Percentiles rank a stretch among this genome's conserved stretches.
phyloP scores from a whole-genome alignment of 2,329 filamentous ascomycete genomes.

The Rhexocercosporidium sp. region DNA sequence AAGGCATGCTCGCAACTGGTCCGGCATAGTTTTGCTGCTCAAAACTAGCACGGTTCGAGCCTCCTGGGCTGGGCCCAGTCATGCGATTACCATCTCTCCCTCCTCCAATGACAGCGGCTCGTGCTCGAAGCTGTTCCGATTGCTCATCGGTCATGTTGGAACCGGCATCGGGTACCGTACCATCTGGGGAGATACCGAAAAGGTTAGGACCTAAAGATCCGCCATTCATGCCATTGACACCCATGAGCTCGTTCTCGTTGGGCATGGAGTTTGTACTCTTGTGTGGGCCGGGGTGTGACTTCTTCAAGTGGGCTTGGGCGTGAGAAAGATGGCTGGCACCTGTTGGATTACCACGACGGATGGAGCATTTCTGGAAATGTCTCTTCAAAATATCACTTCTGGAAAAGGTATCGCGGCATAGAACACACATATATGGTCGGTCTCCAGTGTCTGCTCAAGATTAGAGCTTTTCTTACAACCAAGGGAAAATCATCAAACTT shows the following conservation, averaged over 20 bases:
- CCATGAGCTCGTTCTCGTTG: slow-evolving; percentile 66
- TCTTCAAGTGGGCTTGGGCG: slow-evolving; percentile 87
- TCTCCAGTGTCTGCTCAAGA: slow-evolving; percentile 82
- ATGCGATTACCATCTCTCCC: slow-evolving; percentile 64
- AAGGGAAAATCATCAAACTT: slow-evolving; percentile 55
- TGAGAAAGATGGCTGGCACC: slow-evolving; percentile 94
- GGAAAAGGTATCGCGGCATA: slow-evolving; percentile 97
- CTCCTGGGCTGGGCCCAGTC: slow-evolving; percentile 56
- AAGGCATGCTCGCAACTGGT: slow-evolving; percentile 64
- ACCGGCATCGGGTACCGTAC: slow-evolving; percentile 39
- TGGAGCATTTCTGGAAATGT: slow-evolving; percentile 99
- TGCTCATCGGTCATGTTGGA: slow-evolving; percentile 60
- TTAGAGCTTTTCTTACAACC: slow-evolving; percentile 30
- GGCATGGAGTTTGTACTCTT: slow-evolving; percentile 58
- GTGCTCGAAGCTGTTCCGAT: slow-evolving; percentile 62
- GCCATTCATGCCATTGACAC: slow-evolving; percentile 61
- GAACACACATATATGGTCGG: slow-evolving; percentile 95
- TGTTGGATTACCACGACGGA: slow-evolving; percentile 92
- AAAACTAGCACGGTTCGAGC: slow-evolving; percentile 50
- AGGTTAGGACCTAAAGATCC: slow-evolving; percentile 45
- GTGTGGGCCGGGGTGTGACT: slow-evolving; percentile 63
- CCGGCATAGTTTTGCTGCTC: slow-evolving; percentile 64
- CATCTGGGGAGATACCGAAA: slow-evolving; percentile 59
- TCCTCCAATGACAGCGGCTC: slow-evolving; percentile 62
- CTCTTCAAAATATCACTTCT: slow-evolving; percentile 98